These are phyloP conservation scores for Torrubiellomyces zombiae DNA, from an alignment of 2,329 filamentous ascomycete genomes.

Conservation along the genomic window DNA sequence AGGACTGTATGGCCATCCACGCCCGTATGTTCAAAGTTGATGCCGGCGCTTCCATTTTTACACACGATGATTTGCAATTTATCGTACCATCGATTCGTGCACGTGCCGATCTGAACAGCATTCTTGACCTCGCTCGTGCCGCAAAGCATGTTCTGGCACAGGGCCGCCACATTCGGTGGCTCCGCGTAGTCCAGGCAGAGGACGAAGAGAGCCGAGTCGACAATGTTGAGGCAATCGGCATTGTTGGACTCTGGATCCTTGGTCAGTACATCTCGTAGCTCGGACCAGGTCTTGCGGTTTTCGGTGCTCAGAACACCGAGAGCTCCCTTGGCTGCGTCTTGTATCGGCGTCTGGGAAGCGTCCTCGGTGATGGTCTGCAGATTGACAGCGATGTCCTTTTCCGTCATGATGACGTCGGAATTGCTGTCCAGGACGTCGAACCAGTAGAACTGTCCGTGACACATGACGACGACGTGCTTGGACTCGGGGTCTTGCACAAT, in stretches of 20 bases:
- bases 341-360: constrained; percentile 73
- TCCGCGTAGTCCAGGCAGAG: constrained; percentile 88
- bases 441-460: constrained; percentile 95
- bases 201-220: constrained; percentile 85
- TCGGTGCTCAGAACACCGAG: constrained; percentile 89
- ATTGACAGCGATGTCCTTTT: constrained; percentile 83
- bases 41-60: constrained; percentile 94
- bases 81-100: constrained; percentile 97
- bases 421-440: constrained; percentile 95
- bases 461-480: constrained; percentile 85
- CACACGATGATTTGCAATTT: constrained; percentile 98
- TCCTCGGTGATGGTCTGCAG: constrained; percentile 85
- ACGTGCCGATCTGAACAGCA: constrained; percentile 91
- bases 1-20: constrained; percentile 96
- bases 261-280: constrained; percentile 72
- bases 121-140: constrained; percentile 82
- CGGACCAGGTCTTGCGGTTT: constrained; percentile 92
- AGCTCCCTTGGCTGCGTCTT: constrained; percentile 88
- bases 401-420: constrained; percentile 90
- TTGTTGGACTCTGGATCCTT: constrained; percentile 83
- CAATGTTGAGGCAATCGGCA: constrained; percentile 84
- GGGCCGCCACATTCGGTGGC: constrained; percentile 58
- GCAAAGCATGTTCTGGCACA: constrained; percentile 98
- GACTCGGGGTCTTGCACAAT: constrained; percentile 90
- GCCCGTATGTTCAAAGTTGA: constrained; percentile 98